Evolutionary conservation across 108 stramenopile species (phyloP).

Genomic region (Fragilaria radians): DNA sequence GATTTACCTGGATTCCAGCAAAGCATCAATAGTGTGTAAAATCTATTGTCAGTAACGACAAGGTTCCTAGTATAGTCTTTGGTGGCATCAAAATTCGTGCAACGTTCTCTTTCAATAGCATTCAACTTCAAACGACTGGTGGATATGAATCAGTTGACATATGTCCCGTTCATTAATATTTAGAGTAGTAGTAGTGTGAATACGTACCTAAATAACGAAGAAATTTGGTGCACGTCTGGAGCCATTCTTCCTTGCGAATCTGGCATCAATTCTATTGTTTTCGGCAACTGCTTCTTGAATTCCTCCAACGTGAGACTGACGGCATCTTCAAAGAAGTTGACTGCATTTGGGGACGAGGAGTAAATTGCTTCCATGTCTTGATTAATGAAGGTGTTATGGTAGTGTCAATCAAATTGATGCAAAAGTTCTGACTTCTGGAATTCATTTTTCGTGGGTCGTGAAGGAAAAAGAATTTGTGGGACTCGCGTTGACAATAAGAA

Average conservation of each 20-base stretch:
- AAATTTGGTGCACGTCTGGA: background rate
- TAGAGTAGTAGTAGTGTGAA: background rate
- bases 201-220: background rate
- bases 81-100: conserved; percentile 32
- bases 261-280: background rate
- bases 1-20: conserved; percentile 84
- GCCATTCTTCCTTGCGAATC: background rate
- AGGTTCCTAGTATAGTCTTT: conserved; percentile 82
- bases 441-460: too few species aligned
- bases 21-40: conserved; percentile 77
- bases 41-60: conserved; percentile 69
- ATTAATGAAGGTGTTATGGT: too few species aligned
- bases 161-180: background rate
- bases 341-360: background rate
- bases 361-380: too few species aligned
- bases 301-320: conserved; percentile 2
- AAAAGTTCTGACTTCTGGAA: too few species aligned
- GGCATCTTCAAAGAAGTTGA: background rate
- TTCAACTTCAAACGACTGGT: conserved; percentile 31
- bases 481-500: too few species aligned
- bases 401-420: too few species aligned
- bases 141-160: background rate
- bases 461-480: too few species aligned
- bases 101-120: conserved; percentile 33
- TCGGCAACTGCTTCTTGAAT: conserved; percentile 1